A percentile compares a stretch with the other conserved stretches of the same genome.
Conservation (phyloP, 768 basidiomycete species). For the Boletales sp. region DNA sequence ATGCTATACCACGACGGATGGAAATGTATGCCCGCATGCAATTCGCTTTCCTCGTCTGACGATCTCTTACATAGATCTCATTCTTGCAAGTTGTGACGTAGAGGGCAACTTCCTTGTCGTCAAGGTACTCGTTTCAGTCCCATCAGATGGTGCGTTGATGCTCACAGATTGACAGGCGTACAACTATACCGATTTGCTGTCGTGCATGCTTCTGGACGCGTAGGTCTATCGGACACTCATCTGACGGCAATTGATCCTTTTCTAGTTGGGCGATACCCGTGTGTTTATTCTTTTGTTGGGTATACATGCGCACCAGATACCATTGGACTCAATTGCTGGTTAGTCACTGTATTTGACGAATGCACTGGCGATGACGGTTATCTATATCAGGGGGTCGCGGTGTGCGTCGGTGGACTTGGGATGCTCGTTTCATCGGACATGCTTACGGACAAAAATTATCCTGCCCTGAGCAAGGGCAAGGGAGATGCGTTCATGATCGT, state of each 20-base stretch:
- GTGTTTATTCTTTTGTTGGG: constrained; percentile 78
- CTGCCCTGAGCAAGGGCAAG: constrained; percentile 61
- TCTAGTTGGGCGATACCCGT: constrained; percentile 84
- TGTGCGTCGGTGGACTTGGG: constrained; percentile 74
- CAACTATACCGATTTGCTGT: constrained; percentile 81
- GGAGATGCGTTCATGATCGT: constrained; percentile 87
- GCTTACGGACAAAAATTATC: constrained; percentile 72
- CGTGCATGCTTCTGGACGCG: constrained; percentile 92
- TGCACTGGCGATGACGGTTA: neutral
- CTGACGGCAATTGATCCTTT: neutral
- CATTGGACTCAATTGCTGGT: constrained; percentile 83
- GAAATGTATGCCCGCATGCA: constrained; percentile 59
- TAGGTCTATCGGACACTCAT: constrained; percentile 32
- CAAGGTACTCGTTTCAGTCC: constrained; percentile 39
- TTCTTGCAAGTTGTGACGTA: constrained; percentile 78
- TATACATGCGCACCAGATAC: constrained; percentile 77
- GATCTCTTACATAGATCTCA: constrained; percentile 51
- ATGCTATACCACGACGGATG: constrained; percentile 74
- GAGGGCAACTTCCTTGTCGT: constrained; percentile 88
- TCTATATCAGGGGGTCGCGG: constrained; percentile 54
- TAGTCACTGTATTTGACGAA: constrained; percentile 15
- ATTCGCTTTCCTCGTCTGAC: constrained; percentile 4
- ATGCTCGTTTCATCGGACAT: constrained; percentile 78
- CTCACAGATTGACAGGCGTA: constrained; percentile 50
- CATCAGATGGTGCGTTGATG: neutral